Base-by-base conservation (phyloP, 2,329 filamentous ascomycete genomes). In the Penicillium sp. region DNA sequence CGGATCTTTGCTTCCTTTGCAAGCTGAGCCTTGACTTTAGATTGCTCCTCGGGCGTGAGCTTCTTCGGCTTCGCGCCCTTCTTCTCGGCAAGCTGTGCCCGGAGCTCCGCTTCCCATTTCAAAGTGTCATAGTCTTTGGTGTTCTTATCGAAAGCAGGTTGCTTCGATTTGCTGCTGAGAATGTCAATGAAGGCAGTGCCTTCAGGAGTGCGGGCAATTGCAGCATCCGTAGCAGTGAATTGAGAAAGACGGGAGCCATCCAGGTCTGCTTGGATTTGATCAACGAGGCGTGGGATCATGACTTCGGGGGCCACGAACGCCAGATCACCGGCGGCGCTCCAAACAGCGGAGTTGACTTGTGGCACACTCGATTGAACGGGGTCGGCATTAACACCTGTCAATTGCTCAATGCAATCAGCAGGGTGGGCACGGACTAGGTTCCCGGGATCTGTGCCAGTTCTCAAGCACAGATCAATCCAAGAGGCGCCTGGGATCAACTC, bases 101-200 rank as follows among this genome's bases (percentile, higher is more conserved):
- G 84, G 8, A 99, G 82, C 62, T 99, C 95, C 72, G 93, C 90
- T 75, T 99, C 95, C 95, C 96, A 99, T 75, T 96, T 97, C 42
- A 97, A 76, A 1, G 91, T 96, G 66, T 99, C 91, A 67, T 97
- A 96, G 71, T 98, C 95, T 73, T 96, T 97, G 49, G 86, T 88
- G 68, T 91, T 96, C 77, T 96, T 98, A 76, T 92, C 89, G 3
- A 91, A 87, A 2, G 89, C 78, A 37, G 82, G 79, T 59, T 85
- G 85, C 57, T 86, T 85, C 1, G 87, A 80, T 71, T 96, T 96
- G 71, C 91, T 93, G 33, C 89, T 90, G 6, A 99, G 82, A 0
- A 98, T 90, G 74, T 99, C 95, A 21, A 99, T 83, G 66, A 96
- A 98, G 14, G 88, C 84, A 1, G 89, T 93, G 1, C 92, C 93